Percentiles rank a stretch among this genome's conserved stretches.
These are phyloP conservation scores for Hemileccinum hortonii DNA, from an alignment of 1,284 basidiomycete genomes.

Conservation along the genomic window DNA sequence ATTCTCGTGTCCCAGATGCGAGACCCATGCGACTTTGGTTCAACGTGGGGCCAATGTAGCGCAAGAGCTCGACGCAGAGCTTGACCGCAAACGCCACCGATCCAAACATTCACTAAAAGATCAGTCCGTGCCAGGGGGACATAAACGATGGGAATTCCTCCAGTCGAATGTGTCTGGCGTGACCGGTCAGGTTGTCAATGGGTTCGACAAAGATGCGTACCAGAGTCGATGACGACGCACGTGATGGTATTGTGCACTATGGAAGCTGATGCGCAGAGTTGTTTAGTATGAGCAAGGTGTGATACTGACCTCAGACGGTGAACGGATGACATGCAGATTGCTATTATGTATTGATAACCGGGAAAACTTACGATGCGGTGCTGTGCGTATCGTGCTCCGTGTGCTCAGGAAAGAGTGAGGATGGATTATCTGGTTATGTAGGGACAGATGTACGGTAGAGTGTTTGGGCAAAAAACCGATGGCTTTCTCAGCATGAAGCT, in stretches of 20 bases:
- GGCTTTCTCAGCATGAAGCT: no score
- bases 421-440: no score
- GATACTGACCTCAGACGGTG: no score
- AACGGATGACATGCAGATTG: no score
- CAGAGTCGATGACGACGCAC: slow-evolving; percentile 80
- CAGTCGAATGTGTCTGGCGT: slow-evolving; percentile 80
- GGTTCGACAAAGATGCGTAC: slow-evolving; percentile 28
- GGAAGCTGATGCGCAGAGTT: no score
- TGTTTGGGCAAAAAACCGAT: no score
- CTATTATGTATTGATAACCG: no score
- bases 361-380: no score
- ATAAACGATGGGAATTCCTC: slow-evolving; percentile 86
- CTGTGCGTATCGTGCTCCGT: no score
- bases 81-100: slow-evolving; percentile 71
- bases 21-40: slow-evolving; percentile 80
- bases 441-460: no score
- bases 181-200: neutral
- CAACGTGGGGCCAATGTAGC: slow-evolving; percentile 74
- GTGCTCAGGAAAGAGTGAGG: no score
- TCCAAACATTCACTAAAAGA: slow-evolving; percentile 78
- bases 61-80: slow-evolving; percentile 71
- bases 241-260: slow-evolving; percentile 81
- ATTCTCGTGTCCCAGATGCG: slow-evolving; percentile 70
- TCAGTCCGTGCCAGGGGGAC: slow-evolving; percentile 79
- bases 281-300: no score